Conservation (phyloP, 2,329 filamentous ascomycete genomes). For the Byssochlamys sp. region DNA sequence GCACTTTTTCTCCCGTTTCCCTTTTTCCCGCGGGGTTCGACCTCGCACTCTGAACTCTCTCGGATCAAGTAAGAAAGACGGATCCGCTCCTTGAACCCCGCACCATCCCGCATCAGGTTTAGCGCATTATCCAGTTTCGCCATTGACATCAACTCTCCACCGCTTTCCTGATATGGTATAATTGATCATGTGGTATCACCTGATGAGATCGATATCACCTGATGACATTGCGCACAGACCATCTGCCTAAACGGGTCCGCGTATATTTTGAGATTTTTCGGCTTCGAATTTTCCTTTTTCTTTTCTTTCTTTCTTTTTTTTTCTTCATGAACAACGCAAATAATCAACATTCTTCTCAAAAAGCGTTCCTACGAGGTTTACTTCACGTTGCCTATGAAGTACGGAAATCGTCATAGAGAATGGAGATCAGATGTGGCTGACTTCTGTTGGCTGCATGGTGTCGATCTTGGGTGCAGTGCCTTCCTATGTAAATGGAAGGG, state of each 20-base stretch:
- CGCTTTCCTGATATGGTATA: neutral
- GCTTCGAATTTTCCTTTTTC: slow-evolving; percentile 13
- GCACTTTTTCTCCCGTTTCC: slow-evolving; percentile 4
- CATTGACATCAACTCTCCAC: neutral
- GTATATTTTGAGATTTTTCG: slow-evolving; percentile 12
- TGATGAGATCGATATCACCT: neutral
- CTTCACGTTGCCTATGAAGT: slow-evolving; percentile 42
- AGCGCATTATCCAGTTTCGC: neutral
- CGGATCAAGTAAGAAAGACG: too few species aligned
- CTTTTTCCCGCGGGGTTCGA: slow-evolving; percentile 17
- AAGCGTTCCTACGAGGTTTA: slow-evolving; percentile 49
- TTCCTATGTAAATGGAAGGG: slow-evolving; percentile 38
- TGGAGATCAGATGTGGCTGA: slow-evolving; percentile 38
- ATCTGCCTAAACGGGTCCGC: slow-evolving; percentile 12
- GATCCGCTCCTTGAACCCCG: slow-evolving; percentile 1
- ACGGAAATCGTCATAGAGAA: slow-evolving; percentile 51
- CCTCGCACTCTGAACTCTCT: neutral
- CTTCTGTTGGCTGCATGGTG: slow-evolving; percentile 20
- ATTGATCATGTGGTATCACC: neutral
- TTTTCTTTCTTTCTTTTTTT: slow-evolving; percentile 22
- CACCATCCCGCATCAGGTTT: slow-evolving; percentile 4
- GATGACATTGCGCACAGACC: slow-evolving; percentile 1
- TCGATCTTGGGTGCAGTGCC: slow-evolving; percentile 52
- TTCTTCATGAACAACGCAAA: slow-evolving; percentile 50
- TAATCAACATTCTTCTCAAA: slow-evolving; percentile 45